phyloP scores from a whole-genome alignment of 2,329 filamentous ascomycete species.

The Sphaerulina populicola region DNA sequence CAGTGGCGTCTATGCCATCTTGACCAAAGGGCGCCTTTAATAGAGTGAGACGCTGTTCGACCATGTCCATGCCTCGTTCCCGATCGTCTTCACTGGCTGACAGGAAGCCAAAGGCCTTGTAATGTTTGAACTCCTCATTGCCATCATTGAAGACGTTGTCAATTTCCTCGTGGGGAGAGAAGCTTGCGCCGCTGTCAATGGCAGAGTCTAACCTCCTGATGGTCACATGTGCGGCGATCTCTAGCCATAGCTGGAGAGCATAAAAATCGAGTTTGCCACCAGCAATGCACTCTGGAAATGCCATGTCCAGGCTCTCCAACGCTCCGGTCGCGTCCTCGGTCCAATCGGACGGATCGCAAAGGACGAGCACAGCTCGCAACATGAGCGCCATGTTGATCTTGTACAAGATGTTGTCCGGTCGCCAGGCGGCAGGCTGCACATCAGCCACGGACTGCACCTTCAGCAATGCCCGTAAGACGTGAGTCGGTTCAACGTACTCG shows the following conservation, averaged over 20 bases:
- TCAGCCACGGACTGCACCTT: slow-evolving; percentile 25
- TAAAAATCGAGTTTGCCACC: slow-evolving; percentile 16
- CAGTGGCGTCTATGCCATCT: slow-evolving; percentile 20
- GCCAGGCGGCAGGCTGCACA: slow-evolving; percentile 28
- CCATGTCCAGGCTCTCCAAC: slow-evolving; percentile 21
- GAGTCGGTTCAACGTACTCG: slow-evolving; percentile 37
- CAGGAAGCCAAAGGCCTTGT: slow-evolving; percentile 11
- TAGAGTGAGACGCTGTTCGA: slow-evolving; percentile 11
- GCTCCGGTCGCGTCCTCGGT: slow-evolving; percentile 26
- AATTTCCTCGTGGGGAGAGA: slow-evolving; percentile 19
- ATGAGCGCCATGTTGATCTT: slow-evolving; percentile 40
- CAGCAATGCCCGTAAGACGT: slow-evolving; percentile 36
- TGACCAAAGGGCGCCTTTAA: slow-evolving; percentile 14
- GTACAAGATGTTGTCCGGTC: slow-evolving; percentile 38
- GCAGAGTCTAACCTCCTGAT: slow-evolving; percentile 21
- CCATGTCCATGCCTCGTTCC: slow-evolving; percentile 15
- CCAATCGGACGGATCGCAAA: slow-evolving; percentile 23
- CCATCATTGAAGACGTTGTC: slow-evolving; percentile 24
- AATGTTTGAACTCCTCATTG: slow-evolving; percentile 17
- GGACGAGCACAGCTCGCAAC: slow-evolving; percentile 33
- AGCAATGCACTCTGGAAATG: slow-evolving; percentile 23
- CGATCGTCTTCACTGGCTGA: slow-evolving; percentile 7
- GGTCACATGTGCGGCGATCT: slow-evolving; percentile 26
- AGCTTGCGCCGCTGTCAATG: slow-evolving; percentile 14
- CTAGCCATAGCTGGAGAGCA: slow-evolving; percentile 20